Base-by-base conservation (phyloP, 306 rosid genomes). In the Casuarina equisetifolia region DNA sequence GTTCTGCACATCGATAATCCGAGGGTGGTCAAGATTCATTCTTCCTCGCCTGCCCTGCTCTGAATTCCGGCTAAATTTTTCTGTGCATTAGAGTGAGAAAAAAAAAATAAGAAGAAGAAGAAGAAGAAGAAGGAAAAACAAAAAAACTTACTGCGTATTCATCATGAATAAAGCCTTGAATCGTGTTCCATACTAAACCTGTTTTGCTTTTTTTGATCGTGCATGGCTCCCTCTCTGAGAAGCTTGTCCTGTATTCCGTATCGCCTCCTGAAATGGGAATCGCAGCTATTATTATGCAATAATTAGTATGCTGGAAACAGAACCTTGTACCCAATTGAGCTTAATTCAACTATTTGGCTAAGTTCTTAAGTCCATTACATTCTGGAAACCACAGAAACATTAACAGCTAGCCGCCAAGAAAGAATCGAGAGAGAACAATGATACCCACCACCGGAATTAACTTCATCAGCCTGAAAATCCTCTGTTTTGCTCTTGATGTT, bases 11-110 rank as follows among this genome's bases (percentile, higher is more conserved):
- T 96, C 99, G 44, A 96, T 88, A 54, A 96, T 91, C 81, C 98
- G 90, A 74, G 99, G 99, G 77, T 91, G 96, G 50, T 96, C 99
- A 50, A 96, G 99, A 86, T 96, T 92, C 98, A 96, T 96, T 86
- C 81, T 87, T 73, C 85, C 80, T 77, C 98, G 90, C 77, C 94
- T 89, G 39, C 70, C 91, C 76, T 84, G 96, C 84, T 90, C 92
- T 0, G 89, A 32, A 80, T 67, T 89, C 86, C 91, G 87, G 87
- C 91, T 88, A 79, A 90, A 89, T 69, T 90, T 96, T 84, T 96
- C 99, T 95, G 95, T 68, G 76, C 78, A 91, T 90, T 68, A 19
- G 48, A 85, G 74, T 61, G 49, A 12, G 55, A 17, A 74, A 52
- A 64, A 80, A 71, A 70, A 44, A n/a, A n/a, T n/a, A n/a, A n/a